Conservation (phyloP, 768 basidiomycete species). For the Dacryopinax spathularia region DNA sequence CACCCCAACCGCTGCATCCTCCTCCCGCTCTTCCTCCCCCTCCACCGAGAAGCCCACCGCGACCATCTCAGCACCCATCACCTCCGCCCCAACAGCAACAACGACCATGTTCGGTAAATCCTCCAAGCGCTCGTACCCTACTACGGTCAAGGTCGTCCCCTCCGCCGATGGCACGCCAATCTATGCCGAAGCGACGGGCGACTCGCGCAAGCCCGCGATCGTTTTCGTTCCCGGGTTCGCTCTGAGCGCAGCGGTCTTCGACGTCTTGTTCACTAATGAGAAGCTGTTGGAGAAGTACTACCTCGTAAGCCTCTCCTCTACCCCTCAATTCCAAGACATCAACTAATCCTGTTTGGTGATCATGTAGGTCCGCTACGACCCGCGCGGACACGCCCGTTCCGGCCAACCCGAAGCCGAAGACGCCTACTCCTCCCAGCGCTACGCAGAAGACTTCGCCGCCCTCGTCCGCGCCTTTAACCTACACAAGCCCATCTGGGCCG, state of each 20-base stretch:
- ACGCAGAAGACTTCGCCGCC: constrained; percentile 24
- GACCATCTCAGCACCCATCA: background rate
- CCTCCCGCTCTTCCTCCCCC: background rate
- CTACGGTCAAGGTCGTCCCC: background rate
- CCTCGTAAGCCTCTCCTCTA: constrained; percentile 10
- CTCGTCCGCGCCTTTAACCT: constrained; percentile 23
- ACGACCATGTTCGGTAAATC: background rate
- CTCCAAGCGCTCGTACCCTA: background rate
- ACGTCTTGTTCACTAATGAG: constrained; percentile 14
- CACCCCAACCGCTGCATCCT: background rate
- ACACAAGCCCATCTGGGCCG: constrained; percentile 22
- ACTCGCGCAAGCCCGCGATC: constrained; percentile 14
- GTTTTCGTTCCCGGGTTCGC: constrained; percentile 17
- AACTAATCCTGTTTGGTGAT: background rate
- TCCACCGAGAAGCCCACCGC: background rate
- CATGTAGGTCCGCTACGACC: constrained; percentile 24
- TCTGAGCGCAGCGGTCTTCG: constrained; percentile 12
- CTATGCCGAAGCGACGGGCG: constrained; percentile 17
- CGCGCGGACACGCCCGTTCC: constrained; percentile 25
- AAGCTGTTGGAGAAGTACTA: constrained; percentile 12
- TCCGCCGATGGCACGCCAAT: constrained; percentile 17
- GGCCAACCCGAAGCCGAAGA: constrained; percentile 20
- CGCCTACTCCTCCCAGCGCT: constrained; percentile 20
- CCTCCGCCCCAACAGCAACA: too few species aligned
- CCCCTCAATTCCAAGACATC: background rate